Percentiles rank a stretch among this genome's conserved stretches.
Conservation (phyloP, 1,284 basidiomycete species). For the Chalciporus sp. region DNA sequence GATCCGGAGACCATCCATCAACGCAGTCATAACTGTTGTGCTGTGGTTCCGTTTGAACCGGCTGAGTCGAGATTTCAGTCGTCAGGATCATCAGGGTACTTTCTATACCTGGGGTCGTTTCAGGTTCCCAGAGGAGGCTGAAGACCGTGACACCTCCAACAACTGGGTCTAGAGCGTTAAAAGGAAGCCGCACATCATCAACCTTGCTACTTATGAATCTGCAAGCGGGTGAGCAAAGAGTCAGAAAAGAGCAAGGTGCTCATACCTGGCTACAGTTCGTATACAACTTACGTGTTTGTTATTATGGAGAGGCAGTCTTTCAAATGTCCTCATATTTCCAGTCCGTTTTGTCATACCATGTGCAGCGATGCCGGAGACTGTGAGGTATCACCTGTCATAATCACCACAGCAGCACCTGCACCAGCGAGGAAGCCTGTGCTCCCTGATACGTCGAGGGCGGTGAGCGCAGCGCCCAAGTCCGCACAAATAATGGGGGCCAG, state of each 20-base stretch:
- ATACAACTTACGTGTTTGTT: conserved; percentile 94
- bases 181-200: conserved; percentile 91
- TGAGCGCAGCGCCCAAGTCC: conserved; percentile 84
- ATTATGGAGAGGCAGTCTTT: conserved; percentile 89
- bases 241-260: conserved; percentile 9
- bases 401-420: conserved; percentile 87
- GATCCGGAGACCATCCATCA: conserved; percentile 89
- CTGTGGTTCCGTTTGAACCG: conserved; percentile 87
- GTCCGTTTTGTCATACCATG: conserved; percentile 89
- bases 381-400: conserved; percentile 90
- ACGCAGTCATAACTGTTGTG: conserved; percentile 88
- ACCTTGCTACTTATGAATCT: conserved; percentile 90
- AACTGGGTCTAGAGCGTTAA: conserved; percentile 90
- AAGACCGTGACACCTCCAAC: conserved; percentile 95
- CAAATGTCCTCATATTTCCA: conserved; percentile 87
- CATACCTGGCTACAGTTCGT: conserved; percentile 89
- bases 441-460: conserved; percentile 86
- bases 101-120: conserved; percentile 95
- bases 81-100: conserved; percentile 88
- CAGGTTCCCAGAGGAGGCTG: conserved; percentile 93
- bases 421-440: conserved; percentile 88
- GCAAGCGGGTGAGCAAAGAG: conserved; percentile 8
- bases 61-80: conserved; percentile 83
- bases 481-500: conserved; percentile 93
- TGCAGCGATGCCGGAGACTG: conserved; percentile 86